Evolutionary conservation across 352 stramenopile species (phyloP), one percentile per base, ranked within the genome.

Genomic region (Globisporangium orthogonon): DNA sequence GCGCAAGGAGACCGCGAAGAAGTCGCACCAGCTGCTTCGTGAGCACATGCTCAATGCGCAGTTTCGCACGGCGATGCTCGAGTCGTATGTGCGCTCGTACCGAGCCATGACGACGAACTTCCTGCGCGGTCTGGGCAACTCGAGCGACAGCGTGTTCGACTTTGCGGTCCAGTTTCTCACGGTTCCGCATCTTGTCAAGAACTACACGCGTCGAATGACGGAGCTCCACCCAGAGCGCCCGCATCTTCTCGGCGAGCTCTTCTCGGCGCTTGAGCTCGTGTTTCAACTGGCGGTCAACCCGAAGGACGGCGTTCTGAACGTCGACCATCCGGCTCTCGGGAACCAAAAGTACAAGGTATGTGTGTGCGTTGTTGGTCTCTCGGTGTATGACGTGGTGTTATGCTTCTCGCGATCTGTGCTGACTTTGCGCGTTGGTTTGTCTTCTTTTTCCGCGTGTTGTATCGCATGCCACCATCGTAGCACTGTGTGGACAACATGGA

Each of bases 331-430:
- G 44, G 82, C 81, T 4, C 57, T 95, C 13, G 86, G 74, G 50
- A 90, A 76, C 60, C 85, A 92, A 44, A 95, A 95, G 64, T 95
- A 95, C 67, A 95, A 93, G 81, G 81, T 91, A 65, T 53, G 45
- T 37, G 46, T 30, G 3, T 35, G 15, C 46, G 2, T 13, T 13
- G 61, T n/a, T 10, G 29, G 7, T 39, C 23, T 23, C 23, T 23
- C 23, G 23, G 23, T 23, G 23, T 54, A 13, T 14, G n/a, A 52
- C 40, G n/a, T 29, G 41, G 23, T 23, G 23, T 23, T 35, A 9
- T 63, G 18, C 23, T 14, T 50, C 4, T 43, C 41, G 15, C 13
- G 33, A 44, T 4, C 7, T 18, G 37, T 54, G 17, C 45, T 55
- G 43, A 52, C 23, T 4, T 23, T 53, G 28, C n/a, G 0, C 57